Base-by-base conservation (phyloP, 371 early-diverging fungal genomes). In the Rhizomucor miehei region DNA sequence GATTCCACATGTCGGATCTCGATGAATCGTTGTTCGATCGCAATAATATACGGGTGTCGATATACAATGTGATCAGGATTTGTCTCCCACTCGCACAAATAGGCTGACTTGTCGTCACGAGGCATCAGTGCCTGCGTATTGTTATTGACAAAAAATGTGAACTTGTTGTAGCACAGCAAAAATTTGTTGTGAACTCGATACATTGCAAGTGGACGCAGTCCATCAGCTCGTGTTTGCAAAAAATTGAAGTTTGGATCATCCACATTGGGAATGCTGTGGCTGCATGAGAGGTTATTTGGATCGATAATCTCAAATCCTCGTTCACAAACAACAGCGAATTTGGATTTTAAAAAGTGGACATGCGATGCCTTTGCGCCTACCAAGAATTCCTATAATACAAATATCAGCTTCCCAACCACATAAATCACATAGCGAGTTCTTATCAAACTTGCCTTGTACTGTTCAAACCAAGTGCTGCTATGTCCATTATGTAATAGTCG, bases 151-250 rank as follows among this genome's bases (percentile, higher is more conserved):
- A 84, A 93, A 62, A 94, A 93, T 1, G 84, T 90, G 73, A 90
- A 89, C 63, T 91, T 90, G 57, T 90, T 86, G 67, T 92, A 94
- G 66, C 92, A 92, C 41, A 92, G 78, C 50, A 94, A 60, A 67
- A 90, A 59, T 40, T 60, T 65, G 43, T 82, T 75, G 9, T 60
- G 57, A 13, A 90, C 75, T 20, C 88, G 79, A 69, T 88, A 93
- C 51, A 93, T 81, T 13, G 88, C 81, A 35, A 92, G 75, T 4
- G 94, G 93, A 50, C 74, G 66, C 55, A 83, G 46, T 59, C 70
- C 60, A 65, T 87, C 73, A 67, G 84, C 65, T 72, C 65, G 71
- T 62, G 83, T 81, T 52, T 79, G 72, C 12, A 90, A 88, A 77
- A 91, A 91, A 46, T 82, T 77, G 38, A 92, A 75, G 16, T 78